phyloP scores from a whole-genome alignment of 2,329 filamentous ascomycete species.

The Pestalotiopsis sp. region DNA sequence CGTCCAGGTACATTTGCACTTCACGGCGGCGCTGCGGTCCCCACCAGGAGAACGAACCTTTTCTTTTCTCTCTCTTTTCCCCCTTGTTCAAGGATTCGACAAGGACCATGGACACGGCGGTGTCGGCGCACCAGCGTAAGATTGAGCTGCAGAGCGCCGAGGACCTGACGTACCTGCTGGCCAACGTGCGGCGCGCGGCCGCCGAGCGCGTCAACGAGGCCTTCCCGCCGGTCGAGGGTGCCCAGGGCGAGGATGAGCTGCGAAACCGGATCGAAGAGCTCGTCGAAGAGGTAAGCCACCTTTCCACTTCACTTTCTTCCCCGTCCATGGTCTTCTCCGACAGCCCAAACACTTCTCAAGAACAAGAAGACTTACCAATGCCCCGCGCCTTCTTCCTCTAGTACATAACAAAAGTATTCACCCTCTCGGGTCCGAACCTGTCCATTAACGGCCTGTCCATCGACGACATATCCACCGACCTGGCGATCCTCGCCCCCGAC shows the following conservation, averaged over 20 bases:
- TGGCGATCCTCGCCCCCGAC: conserved; percentile 35
- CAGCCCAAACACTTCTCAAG: neutral
- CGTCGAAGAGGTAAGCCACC: conserved; percentile 53
- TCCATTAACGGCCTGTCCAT: conserved; percentile 63
- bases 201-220: conserved; percentile 66
- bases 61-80: neutral
- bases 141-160: conserved; percentile 79
- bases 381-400: conserved; percentile 25
- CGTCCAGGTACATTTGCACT: neutral
- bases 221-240: conserved; percentile 64
- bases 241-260: conserved; percentile 54
- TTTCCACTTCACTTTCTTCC: neutral
- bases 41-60: neutral
- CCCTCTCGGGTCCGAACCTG: conserved; percentile 59
- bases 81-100: neutral
- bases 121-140: conserved; percentile 58
- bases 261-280: conserved; percentile 60
- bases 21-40: neutral
- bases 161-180: conserved; percentile 70
- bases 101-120: conserved; percentile 22
- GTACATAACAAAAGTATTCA: conserved; percentile 65
- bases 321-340: neutral
- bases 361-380: neutral
- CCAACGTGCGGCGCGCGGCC: conserved; percentile 70
- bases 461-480: conserved; percentile 26